A percentile compares a stretch with the other conserved stretches of the same genome.
Evolutionary conservation across 2,329 filamentous ascomycete genomes (phyloP).

Genomic region (Fusarium denticulatum): DNA sequence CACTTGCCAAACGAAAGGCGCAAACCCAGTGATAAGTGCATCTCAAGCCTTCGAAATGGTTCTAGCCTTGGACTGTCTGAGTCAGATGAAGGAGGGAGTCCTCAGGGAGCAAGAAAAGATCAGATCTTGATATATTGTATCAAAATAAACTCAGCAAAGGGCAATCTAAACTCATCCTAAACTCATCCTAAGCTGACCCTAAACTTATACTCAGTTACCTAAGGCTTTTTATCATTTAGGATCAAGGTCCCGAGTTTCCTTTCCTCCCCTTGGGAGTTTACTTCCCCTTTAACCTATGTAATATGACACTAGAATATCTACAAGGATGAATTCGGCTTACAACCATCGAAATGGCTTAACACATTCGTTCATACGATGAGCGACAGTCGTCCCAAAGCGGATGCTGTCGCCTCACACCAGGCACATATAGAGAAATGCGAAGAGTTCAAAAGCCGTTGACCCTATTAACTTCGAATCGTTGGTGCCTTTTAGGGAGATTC

Average conservation of each 20-base stretch:
- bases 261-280: background rate
- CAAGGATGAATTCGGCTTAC: background rate
- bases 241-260: background rate
- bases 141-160: background rate
- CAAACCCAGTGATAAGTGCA: background rate
- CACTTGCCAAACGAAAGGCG: constrained; percentile 19
- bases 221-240: background rate
- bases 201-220: background rate
- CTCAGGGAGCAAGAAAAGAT: background rate
- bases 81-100: background rate
- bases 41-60: constrained; percentile 6
- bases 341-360: background rate
- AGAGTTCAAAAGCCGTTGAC: background rate
- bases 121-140: background rate
- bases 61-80: background rate
- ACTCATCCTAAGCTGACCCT: background rate
- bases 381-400: background rate
- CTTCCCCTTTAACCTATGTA: background rate
- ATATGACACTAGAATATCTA: background rate
- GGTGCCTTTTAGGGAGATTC: background rate
- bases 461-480: background rate
- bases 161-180: background rate
- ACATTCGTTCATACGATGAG: background rate
- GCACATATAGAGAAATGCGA: background rate
- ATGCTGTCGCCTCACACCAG: background rate